Conservation (phyloP, 495 filamentous ascomycete species). For the Neurospora sp. region DNA sequence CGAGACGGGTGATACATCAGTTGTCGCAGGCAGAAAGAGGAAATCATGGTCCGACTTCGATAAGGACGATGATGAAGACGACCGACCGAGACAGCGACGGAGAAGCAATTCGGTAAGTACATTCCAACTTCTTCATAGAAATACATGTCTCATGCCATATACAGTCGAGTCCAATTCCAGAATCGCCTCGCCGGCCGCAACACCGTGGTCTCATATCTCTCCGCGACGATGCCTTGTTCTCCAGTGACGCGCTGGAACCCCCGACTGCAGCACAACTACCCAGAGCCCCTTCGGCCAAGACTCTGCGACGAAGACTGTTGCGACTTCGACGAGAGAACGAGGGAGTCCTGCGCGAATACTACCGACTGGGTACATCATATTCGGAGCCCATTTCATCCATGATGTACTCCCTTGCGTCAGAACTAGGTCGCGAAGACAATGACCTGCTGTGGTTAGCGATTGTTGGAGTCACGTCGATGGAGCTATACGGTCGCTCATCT, state of each 20-base stretch:
- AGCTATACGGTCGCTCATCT: slow-evolving; percentile 79
- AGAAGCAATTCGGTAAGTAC: slow-evolving; percentile 74
- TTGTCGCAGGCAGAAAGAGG: slow-evolving; percentile 51
- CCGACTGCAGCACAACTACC: slow-evolving; percentile 48
- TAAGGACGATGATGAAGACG: slow-evolving; percentile 60
- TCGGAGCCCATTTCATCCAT: slow-evolving; percentile 91
- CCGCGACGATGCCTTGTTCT: slow-evolving; percentile 29
- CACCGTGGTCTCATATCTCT: slow-evolving; percentile 40
- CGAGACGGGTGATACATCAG: slow-evolving; percentile 12
- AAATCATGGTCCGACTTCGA: slow-evolving; percentile 75
- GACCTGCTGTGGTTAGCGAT: slow-evolving; percentile 92
- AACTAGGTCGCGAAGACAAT: slow-evolving; percentile 92
- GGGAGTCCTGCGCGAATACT: slow-evolving; percentile 62
- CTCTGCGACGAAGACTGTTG: slow-evolving; percentile 61
- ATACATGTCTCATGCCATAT: slow-evolving; percentile 9
- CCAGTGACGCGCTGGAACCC: slow-evolving; percentile 32
- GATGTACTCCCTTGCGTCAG: slow-evolving; percentile 87
- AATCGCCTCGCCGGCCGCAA: slow-evolving; percentile 39
- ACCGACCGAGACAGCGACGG: slow-evolving; percentile 64
- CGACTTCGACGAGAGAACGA: slow-evolving; percentile 70
- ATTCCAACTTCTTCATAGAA: slow-evolving; percentile 1
- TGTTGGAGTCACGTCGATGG: slow-evolving; percentile 82
- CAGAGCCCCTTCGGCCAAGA: slow-evolving; percentile 53
- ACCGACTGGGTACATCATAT: slow-evolving; percentile 77
- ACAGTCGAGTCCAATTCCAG: slow-evolving; percentile 50